Conservation (phyloP, 2,329 filamentous ascomycete species). For the Cryphonectria nitschkei region DNA sequence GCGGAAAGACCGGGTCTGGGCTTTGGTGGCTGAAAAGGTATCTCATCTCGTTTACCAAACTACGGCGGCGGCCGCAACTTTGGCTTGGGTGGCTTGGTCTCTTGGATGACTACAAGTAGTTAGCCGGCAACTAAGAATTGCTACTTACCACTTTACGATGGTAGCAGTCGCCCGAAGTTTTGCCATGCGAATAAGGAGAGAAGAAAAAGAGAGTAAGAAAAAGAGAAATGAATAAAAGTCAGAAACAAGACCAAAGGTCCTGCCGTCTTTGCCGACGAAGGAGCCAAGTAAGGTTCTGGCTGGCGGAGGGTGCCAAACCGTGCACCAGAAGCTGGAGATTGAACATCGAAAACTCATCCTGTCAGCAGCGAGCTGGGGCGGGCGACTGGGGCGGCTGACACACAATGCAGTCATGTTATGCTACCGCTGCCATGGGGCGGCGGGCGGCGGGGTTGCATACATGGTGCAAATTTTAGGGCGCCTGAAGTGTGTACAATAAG, state of each 20-base stretch:
- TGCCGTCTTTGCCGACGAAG: background rate
- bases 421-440: background rate
- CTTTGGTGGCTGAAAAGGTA: background rate
- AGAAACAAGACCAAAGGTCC: background rate
- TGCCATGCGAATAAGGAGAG: background rate
- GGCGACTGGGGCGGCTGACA: constrained; percentile 2
- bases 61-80: background rate
- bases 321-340: no score
- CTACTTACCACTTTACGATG: background rate
- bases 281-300: no score
- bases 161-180: background rate
- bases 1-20: background rate
- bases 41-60: background rate
- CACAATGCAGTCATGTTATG: background rate
- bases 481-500: background rate
- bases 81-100: background rate
- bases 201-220: background rate
- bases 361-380: background rate
- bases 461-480: background rate
- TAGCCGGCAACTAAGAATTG: background rate
- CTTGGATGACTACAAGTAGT: background rate
- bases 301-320: background rate
- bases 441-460: background rate
- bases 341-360: background rate
- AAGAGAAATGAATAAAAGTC: background rate